Base-by-base conservation (phyloP, 2,329 filamentous ascomycete genomes). In the Apiospora rasikravindrae region DNA sequence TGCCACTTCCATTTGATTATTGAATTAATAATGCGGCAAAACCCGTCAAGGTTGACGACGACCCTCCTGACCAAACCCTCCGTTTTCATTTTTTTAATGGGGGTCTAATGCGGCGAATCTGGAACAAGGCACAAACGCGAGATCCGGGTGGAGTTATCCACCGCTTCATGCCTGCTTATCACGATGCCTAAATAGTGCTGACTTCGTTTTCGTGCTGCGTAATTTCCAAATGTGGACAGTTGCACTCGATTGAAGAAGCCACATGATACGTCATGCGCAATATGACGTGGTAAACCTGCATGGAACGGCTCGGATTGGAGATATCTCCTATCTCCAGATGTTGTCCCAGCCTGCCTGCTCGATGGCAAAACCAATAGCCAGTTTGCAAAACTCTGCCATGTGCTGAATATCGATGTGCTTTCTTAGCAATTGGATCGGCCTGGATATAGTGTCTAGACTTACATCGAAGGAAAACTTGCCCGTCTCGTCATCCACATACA, bases 311-410 rank as follows among this genome's bases (percentile, higher is more conserved):
- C 33, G 29, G 57, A 40, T 64, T 10, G 57, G 57, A n/a, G 33
- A 10, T n/a, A 10, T 16, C 13, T 68, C 44, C 37, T 76, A 83
- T 74, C 82, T 77, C 82, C 82, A 83, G 24, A 76, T 74, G 45
- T 83, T 83, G 68, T 83, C 79, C 82, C 82, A 83, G 1, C 82
- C 81, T 19, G 79, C 80, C 76, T 84, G 82, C 72, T 84, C 82
- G 16, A 83, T 75, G 1, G 81, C 79, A 74, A 82, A 83, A 1
- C 82, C 82, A 67, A 84, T 81, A 0, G 82, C 82, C 70, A 84
- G 77, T 74, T 83, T 82, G 0, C 81, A 79, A 73, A 83, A 84
- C n/a, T 81, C 77, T 2, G 82, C 82, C 81, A 83, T 83, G 47
- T 83, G 82, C 80, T 82, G 45, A n/a, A 64, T 11, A 64, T 40